These are phyloP conservation scores for Notholithocarpus densiflorus DNA, from an alignment of 306 rosid species.

Conservation along the genomic window DNA sequence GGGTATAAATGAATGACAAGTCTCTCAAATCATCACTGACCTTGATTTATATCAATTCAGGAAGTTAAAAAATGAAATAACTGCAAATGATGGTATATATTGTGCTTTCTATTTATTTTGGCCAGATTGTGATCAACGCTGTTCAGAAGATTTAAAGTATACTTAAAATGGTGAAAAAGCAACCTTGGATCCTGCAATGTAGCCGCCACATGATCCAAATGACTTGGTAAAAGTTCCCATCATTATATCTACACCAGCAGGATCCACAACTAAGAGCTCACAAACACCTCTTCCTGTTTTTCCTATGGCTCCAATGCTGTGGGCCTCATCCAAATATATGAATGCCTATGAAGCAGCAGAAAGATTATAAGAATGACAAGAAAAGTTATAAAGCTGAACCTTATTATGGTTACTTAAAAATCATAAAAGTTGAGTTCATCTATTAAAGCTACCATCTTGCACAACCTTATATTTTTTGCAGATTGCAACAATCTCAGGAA, in stretches of 20 bases:
- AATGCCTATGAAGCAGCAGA: conserved; percentile 40
- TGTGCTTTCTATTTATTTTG: too few relatives aligned
- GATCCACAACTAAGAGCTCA: conserved; percentile 81
- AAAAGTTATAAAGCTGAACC: too few relatives aligned
- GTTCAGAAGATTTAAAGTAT: too few relatives aligned
- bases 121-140: too few relatives aligned
- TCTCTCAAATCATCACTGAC: too few relatives aligned
- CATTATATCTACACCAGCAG: conserved; percentile 81
- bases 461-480: conserved; percentile 81
- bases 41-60: too few relatives aligned
- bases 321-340: conserved; percentile 86
- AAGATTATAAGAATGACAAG: neutral
- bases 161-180: neutral
- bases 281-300: conserved; percentile 55
- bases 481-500: conserved; percentile 78
- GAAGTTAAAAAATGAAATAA: too few relatives aligned
- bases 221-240: conserved; percentile 96
- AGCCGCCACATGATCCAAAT: conserved; percentile 90
- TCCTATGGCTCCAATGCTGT: conserved; percentile 91
- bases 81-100: too few relatives aligned
- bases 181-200: conserved; percentile 89
- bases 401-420: too few relatives aligned
- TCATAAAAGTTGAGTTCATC: neutral
- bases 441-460: neutral
- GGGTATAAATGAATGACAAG: too few relatives aligned